Conservation (phyloP, 2,329 filamentous ascomycete genomes). For the Aspergillus sp. region DNA sequence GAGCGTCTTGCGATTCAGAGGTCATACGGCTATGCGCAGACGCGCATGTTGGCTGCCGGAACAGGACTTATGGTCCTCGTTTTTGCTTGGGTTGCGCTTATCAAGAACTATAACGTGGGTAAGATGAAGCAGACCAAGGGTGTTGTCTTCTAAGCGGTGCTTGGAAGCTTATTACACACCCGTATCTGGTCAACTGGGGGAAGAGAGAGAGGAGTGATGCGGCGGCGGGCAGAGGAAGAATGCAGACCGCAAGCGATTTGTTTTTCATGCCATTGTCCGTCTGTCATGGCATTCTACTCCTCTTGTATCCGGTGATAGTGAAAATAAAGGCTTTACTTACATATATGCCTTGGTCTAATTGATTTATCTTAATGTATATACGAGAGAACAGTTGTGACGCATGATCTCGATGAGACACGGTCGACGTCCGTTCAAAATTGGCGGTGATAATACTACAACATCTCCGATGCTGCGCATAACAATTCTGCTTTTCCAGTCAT, state of each 20-base stretch:
- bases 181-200: too few species aligned
- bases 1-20: conserved; percentile 62
- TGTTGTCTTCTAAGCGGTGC: conserved; percentile 49
- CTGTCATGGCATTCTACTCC: too few species aligned
- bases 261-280: not conserved
- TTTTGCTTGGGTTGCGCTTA: conserved; percentile 51
- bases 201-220: too few species aligned
- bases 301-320: too few species aligned
- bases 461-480: not conserved
- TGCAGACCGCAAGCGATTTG: not conserved
- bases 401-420: not conserved
- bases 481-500: too few species aligned
- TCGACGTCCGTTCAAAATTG: not conserved
- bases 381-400: not conserved
- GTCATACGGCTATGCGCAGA: conserved; percentile 62
- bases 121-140: conserved; percentile 58
- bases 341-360: not conserved
- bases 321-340: not conserved
- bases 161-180: too few species aligned
- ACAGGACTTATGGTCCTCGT: conserved; percentile 48
- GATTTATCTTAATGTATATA: not conserved
- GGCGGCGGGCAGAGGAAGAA: not conserved
- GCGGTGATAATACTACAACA: not conserved
- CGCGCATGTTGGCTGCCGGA: conserved; percentile 58
- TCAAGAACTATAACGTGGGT: conserved; percentile 56